These are phyloP conservation scores for Solanum chilense DNA, from an alignment of 257 asterid genomes.

Conservation along the genomic window DNA sequence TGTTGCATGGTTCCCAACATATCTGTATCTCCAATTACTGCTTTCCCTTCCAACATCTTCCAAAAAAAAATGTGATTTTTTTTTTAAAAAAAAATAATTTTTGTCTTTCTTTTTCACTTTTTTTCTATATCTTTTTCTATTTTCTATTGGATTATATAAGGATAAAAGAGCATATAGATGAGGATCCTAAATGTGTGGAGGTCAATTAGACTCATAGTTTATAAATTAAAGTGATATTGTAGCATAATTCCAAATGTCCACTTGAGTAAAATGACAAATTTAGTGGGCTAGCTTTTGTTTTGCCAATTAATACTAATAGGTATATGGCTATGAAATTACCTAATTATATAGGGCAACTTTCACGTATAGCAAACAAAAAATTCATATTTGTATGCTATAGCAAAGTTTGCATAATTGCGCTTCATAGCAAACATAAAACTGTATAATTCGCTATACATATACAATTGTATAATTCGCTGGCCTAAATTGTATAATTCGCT, in stretches of 20 bases:
- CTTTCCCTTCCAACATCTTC: slow-evolving; percentile 74
- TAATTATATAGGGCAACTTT: neutral
- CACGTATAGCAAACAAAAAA: too few species aligned
- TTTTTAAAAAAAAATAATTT: too few species aligned
- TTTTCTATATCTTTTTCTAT: neutral
- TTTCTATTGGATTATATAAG: neutral
- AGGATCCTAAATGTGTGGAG: slow-evolving; percentile 43
- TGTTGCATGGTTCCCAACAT: slow-evolving; percentile 61
- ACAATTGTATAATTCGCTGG: too few species aligned
- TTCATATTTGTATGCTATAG: too few species aligned
- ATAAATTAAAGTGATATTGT: slow-evolving; percentile 2
- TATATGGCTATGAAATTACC: neutral
- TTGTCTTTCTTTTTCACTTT: neutral
- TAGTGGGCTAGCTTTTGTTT: neutral
- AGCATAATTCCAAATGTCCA: slow-evolving; percentile 18
- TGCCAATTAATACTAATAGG: neutral
- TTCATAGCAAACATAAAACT: too few species aligned
- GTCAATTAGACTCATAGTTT: slow-evolving; percentile 4
- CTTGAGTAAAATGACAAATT: neutral
- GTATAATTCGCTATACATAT: too few species aligned
- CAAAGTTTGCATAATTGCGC: too few species aligned
- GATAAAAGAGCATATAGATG: neutral
- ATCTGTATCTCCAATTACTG: slow-evolving; percentile 72
- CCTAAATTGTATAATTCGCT: too few species aligned
- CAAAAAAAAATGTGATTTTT: neutral